A percentile compares a stretch with the other conserved stretches of the same genome.
These are phyloP conservation scores for Melastoma candidum DNA, from an alignment of 441 rosid species.

Conservation along the genomic window DNA sequence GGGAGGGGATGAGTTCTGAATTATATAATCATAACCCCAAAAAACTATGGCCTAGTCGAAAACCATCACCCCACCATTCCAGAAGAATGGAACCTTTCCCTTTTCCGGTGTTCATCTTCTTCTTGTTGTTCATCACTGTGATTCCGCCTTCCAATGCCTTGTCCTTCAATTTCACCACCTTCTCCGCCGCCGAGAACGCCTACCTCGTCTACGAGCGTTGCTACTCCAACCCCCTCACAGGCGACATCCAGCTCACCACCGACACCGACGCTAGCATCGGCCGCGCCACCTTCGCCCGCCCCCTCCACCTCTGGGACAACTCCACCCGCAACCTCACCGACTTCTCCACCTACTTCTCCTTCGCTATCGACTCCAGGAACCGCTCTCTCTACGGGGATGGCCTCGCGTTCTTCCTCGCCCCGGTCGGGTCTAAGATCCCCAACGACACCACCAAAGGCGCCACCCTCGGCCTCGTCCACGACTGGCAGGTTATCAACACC, in stretches of 20 bases:
- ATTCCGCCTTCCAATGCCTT: background rate
- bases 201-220: background rate
- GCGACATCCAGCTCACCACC: background rate
- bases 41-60: no score
- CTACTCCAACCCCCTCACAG: background rate
- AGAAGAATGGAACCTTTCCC: no score
- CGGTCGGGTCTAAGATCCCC: background rate
- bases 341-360: constrained; percentile 9
- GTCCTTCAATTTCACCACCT: constrained; percentile 6
- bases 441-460: background rate
- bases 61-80: no score
- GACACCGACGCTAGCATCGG: background rate
- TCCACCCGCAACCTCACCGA: constrained; percentile 7
- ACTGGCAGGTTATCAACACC: background rate
- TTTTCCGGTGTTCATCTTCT: background rate
- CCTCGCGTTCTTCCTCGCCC: constrained; percentile 8
- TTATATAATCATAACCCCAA: no score
- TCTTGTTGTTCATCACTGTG: background rate
- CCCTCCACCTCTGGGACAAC: constrained; percentile 9
- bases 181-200: background rate
- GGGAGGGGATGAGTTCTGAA: no score
- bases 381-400: background rate
- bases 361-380: background rate
- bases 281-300: constrained; percentile 3
- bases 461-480: constrained; percentile 3